Evolutionary conservation across 2,329 filamentous ascomycete species (phyloP).

Genomic region (Cadophora sp.): DNA sequence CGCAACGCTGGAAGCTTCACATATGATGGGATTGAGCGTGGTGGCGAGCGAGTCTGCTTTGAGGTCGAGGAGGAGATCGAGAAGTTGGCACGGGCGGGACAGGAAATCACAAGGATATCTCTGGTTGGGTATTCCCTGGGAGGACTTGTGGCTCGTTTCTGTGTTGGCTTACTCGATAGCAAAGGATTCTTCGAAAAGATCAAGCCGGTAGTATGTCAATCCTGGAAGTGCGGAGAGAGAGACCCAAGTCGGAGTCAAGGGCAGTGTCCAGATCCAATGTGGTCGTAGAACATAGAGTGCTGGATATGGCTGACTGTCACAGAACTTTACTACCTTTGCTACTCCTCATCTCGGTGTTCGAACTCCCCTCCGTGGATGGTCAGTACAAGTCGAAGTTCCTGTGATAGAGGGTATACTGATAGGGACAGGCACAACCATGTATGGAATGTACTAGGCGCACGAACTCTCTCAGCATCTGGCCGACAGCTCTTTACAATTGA

Average conservation of each 20-base stretch:
- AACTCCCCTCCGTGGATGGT: constrained; percentile 68
- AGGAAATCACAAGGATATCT: constrained; percentile 81
- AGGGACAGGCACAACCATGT: constrained; percentile 60
- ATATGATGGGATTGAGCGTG: constrained; percentile 72
- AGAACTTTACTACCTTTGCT: constrained; percentile 94
- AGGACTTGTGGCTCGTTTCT: constrained; percentile 85
- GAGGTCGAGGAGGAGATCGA: constrained; percentile 72
- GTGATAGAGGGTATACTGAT: neutral
- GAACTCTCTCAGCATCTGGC: constrained; percentile 82
- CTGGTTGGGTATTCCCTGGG: constrained; percentile 90
- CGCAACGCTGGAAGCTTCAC: constrained; percentile 77
- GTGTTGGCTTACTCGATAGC: constrained; percentile 81
- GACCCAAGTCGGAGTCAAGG: constrained; percentile 7
- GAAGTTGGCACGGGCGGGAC: constrained; percentile 64
- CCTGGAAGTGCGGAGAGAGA: neutral
- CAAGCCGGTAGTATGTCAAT: constrained; percentile 70
- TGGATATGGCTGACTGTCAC: constrained; percentile 17
- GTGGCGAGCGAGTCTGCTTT: constrained; percentile 70
- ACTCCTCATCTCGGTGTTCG: constrained; percentile 82
- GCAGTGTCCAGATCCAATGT: constrained; percentile 14
- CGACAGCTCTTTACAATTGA: constrained; percentile 89
- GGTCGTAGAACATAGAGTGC: neutral
- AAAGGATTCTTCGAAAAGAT: constrained; percentile 81
- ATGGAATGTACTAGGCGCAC: constrained; percentile 85
- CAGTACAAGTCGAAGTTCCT: neutral